phyloP scores from a whole-genome alignment of 192 early-diverging fungal species.

The Piromyces finnis region DNA sequence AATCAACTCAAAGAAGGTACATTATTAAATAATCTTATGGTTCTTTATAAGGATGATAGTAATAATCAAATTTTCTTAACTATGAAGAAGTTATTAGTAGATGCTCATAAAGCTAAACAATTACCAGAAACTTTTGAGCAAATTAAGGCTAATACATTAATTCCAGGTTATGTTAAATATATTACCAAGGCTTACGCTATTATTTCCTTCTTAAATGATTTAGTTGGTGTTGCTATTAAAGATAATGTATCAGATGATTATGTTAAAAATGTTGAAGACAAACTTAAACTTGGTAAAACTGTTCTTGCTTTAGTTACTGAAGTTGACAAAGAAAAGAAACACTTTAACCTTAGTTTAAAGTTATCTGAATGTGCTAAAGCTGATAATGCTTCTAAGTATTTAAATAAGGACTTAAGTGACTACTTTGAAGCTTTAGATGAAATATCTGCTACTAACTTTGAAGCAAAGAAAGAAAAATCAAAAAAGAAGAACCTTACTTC shows the following conservation, averaged over 20 bases:
- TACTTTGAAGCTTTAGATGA: neutral
- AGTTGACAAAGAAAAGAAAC: conserved; percentile 24
- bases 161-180: neutral
- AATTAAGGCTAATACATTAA: neutral
- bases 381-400: neutral
- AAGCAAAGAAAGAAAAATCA: neutral
- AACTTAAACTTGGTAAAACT: conserved; percentile 39
- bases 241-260: neutral
- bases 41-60: neutral
- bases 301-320: conserved; percentile 39
- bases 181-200: neutral
- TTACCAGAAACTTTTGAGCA: neutral
- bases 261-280: neutral
- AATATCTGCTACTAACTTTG: neutral
- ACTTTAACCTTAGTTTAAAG: conserved; percentile 47
- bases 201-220: neutral
- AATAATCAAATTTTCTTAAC: neutral
- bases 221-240: neutral
- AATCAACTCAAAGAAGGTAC: neutral
- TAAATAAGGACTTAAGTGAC: neutral
- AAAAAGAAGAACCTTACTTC: neutral
- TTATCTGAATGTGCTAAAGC: conserved; percentile 15
- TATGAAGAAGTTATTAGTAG: neutral
- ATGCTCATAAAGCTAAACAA: neutral
- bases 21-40: neutral